Evolutionary conservation across 805 yeast species (phyloP), one percentile per base, ranked within the genome.

Genomic region (Myxozyma lipomycoides): DNA sequence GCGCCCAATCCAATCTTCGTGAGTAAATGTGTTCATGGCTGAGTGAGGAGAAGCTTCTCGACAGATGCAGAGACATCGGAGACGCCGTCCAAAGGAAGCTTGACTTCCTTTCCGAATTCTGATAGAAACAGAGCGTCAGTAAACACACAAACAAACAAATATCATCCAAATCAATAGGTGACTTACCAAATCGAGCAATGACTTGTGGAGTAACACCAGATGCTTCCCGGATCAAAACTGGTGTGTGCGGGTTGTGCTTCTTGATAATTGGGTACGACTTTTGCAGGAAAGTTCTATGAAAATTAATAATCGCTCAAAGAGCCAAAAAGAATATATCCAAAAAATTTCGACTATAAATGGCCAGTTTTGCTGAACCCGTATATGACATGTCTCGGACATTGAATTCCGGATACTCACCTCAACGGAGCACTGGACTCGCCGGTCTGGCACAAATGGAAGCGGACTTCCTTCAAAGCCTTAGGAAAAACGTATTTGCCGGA

Each of bases 181-280:
- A 61, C 68, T 40, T 51, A 65, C 68, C 87, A 55, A 82, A 82
- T 66, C 95, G 79, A 34, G 90, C 86, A 52, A 79, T 84, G 46
- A 86, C 77, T 42, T 82, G 75, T 37, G 95, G 95, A 44, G 82
- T 74, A 48, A 83, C 79, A 44, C 86, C 87, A 55, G 72, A 72
- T 28, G 88, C 78, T 68, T 87, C 95, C 70, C 95, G 81, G 55
- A 87, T 76, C 64, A 87, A 73, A 48, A 87, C 81, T 10, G 95
- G 95, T 26, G 84, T 70, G 52, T 73, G 70, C 52, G 90, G 82
- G 62, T 85, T 79, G 52, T 78, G 65, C 64, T 78, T 77, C 62
- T 77, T 77, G 62, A 87, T 70, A n/a, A 72, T 62, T n/a, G 84
- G 81, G 68, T 86, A 86, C 62, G 81, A 73, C 49, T 76, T 73